phyloP scores from a whole-genome alignment of 495 filamentous ascomycete genomes.

The Hyphodiscus hymeniophilus region DNA sequence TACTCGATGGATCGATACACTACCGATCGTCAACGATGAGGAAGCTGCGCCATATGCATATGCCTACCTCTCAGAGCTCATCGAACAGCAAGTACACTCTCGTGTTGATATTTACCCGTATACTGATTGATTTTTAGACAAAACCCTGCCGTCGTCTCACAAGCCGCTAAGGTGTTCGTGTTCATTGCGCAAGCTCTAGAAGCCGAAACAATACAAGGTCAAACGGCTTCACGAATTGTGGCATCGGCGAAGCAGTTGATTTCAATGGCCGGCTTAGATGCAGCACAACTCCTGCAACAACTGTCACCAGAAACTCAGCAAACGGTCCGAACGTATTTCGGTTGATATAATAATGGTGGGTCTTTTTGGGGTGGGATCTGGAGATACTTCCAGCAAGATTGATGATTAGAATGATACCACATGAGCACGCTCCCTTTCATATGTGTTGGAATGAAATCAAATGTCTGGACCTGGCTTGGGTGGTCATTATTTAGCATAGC shows the following conservation, averaged over 20 bases:
- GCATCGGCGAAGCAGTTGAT: constrained; percentile 66
- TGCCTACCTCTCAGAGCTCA: constrained; percentile 79
- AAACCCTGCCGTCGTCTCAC: constrained; percentile 71
- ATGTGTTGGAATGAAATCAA: constrained; percentile 6
- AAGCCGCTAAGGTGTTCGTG: constrained; percentile 71
- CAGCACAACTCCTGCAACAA: constrained; percentile 57
- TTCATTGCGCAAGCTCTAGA: constrained; percentile 82
- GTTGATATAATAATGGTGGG: constrained; percentile 27
- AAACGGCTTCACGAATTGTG: constrained; percentile 65
- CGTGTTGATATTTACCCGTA: not conserved
- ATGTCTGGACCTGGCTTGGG: constrained; percentile 2
- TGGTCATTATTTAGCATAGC: constrained; percentile 22
- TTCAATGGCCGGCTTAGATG: constrained; percentile 57
- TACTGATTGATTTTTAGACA: constrained; percentile 45
- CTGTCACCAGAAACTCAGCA: constrained; percentile 70
- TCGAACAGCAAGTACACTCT: constrained; percentile 75
- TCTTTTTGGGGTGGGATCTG: not conserved
- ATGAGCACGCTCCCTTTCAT: constrained; percentile 13
- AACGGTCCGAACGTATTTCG: constrained; percentile 64
- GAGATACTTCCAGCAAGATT: not conserved
- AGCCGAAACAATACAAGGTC: constrained; percentile 79
- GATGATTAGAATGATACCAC: constrained; percentile 12
- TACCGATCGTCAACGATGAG: constrained; percentile 91
- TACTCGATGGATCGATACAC: constrained; percentile 73
- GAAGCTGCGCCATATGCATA: constrained; percentile 97